Evolutionary conservation across 2,329 filamentous ascomycete species (phyloP), one percentile per base, ranked within the genome.

Genomic region (Aspergillus bombycis): DNA sequence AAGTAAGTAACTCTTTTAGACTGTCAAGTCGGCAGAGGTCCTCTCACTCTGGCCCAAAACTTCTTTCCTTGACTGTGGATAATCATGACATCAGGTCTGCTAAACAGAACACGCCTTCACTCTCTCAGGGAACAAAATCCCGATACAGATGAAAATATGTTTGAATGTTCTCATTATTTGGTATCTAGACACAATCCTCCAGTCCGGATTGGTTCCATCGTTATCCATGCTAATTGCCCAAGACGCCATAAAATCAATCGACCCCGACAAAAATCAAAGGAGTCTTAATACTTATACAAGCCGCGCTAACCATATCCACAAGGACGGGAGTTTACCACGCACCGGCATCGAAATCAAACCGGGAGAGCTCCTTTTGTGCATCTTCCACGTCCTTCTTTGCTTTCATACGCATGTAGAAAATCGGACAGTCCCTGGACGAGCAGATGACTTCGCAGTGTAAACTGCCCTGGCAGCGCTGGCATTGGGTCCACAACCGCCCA

Each of bases 321-420:
- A 52, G 53, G 32, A 32, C 48, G 11, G 50, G 1, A n/a, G 30
- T 65, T 76, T 67, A 89, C 86, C 87, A 89, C 32, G 92, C 86
- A 62, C 91, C 89, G 72, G 88, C 87, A 79, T 97, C 94, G 67
- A 89, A 86, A 80, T 99, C 95, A 79, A 99, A 99, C 71, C 95
- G 84, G 70, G 86, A 86, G 72, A 99, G 79, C 78, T 99, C 95
- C 81, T 93, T 96, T 62, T 94, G 93, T 1, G 90, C 90, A 81
- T 99, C 95, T 78, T 98, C 94, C 45, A 98, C 89, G 77, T 99
- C 95, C 84, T 99, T 99, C 86, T 97, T 96, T 36, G 94, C 94
- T 85, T 99, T 99, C 95, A 99, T 99, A 5, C 95, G 89, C 95
- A 99, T 99, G 79, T 99, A 99, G 79, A 99, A 99, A 74, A 99